These are phyloP conservation scores for Gyromitra esculenta DNA, from an alignment of 2,329 filamentous ascomycete species.

Conservation along the genomic window DNA sequence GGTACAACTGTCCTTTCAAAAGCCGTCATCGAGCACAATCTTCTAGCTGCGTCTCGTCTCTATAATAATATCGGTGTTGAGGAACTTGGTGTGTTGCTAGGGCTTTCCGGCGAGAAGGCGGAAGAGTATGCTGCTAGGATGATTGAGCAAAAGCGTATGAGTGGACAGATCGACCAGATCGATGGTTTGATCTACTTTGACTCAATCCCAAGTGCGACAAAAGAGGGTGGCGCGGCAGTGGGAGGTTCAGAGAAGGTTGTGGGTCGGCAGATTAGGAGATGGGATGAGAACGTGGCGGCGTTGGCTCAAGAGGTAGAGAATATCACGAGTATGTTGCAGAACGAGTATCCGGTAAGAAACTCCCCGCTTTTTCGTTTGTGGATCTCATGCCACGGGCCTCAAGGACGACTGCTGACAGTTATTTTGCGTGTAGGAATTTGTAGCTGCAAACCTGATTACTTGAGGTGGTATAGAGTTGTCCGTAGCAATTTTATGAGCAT, in stretches of 20 bases:
- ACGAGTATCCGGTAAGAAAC: constrained; percentile 75
- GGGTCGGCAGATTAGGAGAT: constrained; percentile 74
- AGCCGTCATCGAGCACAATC: constrained; percentile 94
- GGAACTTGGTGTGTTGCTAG: constrained; percentile 78
- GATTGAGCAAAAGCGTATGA: constrained; percentile 91
- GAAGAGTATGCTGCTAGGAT: constrained; percentile 93
- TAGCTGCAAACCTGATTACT: constrained; percentile 65
- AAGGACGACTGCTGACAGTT: constrained; percentile 14
- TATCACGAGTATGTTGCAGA: constrained; percentile 81
- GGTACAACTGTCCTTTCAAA: constrained; percentile 92
- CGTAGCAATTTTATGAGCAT: constrained; percentile 37
- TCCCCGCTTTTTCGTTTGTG: background rate
- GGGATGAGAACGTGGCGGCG: constrained; percentile 88
- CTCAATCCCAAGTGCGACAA: constrained; percentile 51
- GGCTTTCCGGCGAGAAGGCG: constrained; percentile 79
- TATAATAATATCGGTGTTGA: constrained; percentile 82
- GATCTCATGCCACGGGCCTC: background rate
- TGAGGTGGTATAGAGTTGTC: constrained; percentile 15
- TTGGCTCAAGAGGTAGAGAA: constrained; percentile 90
- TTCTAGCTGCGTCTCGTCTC: constrained; percentile 82
- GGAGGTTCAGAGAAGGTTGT: constrained; percentile 51
- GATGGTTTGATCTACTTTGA: constrained; percentile 89
- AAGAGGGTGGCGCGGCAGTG: constrained; percentile 50
- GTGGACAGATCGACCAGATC: constrained; percentile 93
- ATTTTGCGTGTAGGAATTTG: constrained; percentile 65